These are phyloP conservation scores for Gryganskiella cystojenkinii DNA, from an alignment of 192 early-diverging fungal species.

Conservation along the genomic window DNA sequence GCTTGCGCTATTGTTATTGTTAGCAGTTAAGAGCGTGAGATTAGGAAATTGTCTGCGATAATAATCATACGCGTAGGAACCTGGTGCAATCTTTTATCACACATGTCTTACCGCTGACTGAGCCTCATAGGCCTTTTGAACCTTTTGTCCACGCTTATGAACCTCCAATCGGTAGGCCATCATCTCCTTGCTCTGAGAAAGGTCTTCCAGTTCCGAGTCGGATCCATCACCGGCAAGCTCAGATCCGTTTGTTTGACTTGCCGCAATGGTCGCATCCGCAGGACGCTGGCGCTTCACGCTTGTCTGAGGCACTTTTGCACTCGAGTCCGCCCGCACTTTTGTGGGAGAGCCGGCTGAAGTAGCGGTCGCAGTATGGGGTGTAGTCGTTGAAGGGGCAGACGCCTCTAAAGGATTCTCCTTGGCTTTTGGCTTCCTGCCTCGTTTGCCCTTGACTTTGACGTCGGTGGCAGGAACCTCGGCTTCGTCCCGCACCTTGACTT, in stretches of 20 bases:
- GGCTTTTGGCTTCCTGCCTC: slow-evolving; percentile 42
- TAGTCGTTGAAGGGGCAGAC: neutral
- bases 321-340: slow-evolving; percentile 2
- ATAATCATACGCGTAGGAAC: neutral
- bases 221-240: neutral
- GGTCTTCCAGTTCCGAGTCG: slow-evolving; percentile 36
- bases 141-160: slow-evolving; percentile 42
- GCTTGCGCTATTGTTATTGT: slow-evolving; percentile 17
- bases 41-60: too few relatives aligned
- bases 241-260: neutral
- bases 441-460: slow-evolving; percentile 34
- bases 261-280: neutral
- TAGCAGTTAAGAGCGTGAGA: too few relatives aligned
- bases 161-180: slow-evolving; percentile 50
- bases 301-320: slow-evolving; percentile 1
- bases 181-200: slow-evolving; percentile 35
- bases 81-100: neutral
- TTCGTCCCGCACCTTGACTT: slow-evolving; percentile 30
- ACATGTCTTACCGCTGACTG: slow-evolving; percentile 29
- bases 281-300: slow-evolving; percentile 22
- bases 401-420: slow-evolving; percentile 34
- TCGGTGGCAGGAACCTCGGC: slow-evolving; percentile 14
- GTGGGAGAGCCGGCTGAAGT: neutral
- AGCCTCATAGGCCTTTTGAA: slow-evolving; percentile 43
- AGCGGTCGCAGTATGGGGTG: neutral